phyloP scores from a whole-genome alignment of 441 rosid genomes.

The Omphalea diandra region DNA sequence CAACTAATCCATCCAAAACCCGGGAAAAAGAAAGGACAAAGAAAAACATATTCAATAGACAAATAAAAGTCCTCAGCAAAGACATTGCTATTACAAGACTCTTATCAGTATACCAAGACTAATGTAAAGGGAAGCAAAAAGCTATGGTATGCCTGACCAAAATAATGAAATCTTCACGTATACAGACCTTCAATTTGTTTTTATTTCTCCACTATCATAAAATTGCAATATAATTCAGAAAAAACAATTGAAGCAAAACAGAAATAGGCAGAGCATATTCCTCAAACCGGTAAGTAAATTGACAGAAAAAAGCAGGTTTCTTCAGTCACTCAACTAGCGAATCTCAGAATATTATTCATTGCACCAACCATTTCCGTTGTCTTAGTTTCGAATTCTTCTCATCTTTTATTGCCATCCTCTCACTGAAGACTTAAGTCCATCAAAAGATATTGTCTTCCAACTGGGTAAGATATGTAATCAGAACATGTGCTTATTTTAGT shows the following conservation, averaged over 20 bases:
- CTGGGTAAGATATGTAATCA: neutral
- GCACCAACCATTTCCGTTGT: neutral
- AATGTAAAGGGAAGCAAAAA: neutral
- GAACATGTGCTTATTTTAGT: neutral
- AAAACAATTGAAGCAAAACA: neutral
- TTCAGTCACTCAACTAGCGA: neutral
- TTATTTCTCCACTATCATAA: neutral
- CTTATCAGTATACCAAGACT: neutral
- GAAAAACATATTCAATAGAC: neutral
- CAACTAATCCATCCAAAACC: neutral
- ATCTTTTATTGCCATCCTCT: neutral
- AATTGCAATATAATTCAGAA: neutral
- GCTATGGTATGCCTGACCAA: neutral
- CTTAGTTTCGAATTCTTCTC: too few relatives aligned
- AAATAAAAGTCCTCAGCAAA: conserved; percentile 3
- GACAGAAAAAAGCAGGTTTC: neutral
- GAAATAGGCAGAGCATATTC: neutral
- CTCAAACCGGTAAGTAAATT: neutral
- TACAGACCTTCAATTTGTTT: neutral
- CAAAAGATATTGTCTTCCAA: neutral
- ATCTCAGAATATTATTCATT: neutral
- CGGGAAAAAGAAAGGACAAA: neutral
- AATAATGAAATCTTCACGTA: neutral
- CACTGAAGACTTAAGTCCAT: neutral
- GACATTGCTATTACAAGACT: neutral